Base-by-base conservation (phyloP, 805 yeast species). In the Saccharomycopsis fodiens region DNA sequence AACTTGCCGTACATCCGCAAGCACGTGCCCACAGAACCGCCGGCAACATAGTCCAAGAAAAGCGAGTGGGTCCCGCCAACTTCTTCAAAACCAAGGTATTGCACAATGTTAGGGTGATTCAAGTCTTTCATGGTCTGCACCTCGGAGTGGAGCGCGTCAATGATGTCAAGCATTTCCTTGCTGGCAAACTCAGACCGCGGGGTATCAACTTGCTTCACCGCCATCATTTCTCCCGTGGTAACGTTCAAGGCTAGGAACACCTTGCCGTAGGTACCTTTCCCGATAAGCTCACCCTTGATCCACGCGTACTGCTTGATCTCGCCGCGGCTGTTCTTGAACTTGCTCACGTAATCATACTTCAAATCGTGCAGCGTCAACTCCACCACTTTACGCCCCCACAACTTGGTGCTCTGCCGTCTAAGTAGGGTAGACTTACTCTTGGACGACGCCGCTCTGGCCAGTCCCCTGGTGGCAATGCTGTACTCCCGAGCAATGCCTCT, bases 191-290 rank as follows among this genome's bases (percentile, higher is more conserved):
- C 62, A 29, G 69, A 58, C 45, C 65, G 62, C 1, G 85, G 80
- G 10, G 82, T 81, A 35, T 74, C 80, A 2, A 91, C 96, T 63
- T 93, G 98, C 59, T 93, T 93, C 2, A 93, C 98, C 0, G 99
- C 99, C 67, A 93, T 83, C 95, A 93, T 88, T 57, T 93, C 99
- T 45, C 97, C 97, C 0, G 96, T 87, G 1, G 97, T 93, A 15
- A 88, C 89, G 62, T 93, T 93, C 58, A 93, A 71, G 1, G 96
- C 97, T 46, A 93, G 69, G 58, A 74, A 91, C 1, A 93, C 99
- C 31, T 85, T 81, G 7, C 98, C 99, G 68, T 89, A 93, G 1
- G 97, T 89, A 0, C 99, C 99, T 48, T 86, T 78, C 0, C 99
- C 99, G 47, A 93, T 87, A 52, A 93, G 69, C 58, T 89, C 97